Evolutionary conservation across 2,329 filamentous ascomycete genomes (phyloP).

Genomic region (Leptodontidium sp.): DNA sequence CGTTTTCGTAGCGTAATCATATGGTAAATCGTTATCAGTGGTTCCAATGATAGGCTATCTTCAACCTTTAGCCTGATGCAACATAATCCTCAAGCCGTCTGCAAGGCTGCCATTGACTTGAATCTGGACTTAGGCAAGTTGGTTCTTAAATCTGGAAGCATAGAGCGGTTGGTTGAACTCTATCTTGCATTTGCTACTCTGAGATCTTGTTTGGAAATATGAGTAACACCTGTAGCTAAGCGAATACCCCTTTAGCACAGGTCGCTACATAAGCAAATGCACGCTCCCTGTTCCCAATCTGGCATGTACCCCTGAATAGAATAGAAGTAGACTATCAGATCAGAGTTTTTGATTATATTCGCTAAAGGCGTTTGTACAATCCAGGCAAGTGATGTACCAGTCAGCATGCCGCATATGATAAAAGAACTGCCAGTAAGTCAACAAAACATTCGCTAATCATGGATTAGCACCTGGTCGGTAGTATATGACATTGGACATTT

Average conservation of each 20-base stretch:
- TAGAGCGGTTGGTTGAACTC: not conserved
- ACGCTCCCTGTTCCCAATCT: no score
- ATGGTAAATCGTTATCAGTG: slow-evolving; percentile 25
- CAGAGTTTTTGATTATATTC: no score
- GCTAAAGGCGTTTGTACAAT: no score
- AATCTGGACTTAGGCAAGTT: not conserved
- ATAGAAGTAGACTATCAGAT: no score
- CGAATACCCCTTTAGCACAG: not conserved
- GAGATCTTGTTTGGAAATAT: not conserved
- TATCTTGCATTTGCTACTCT: not conserved
- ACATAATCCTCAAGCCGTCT: not conserved
- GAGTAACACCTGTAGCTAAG: not conserved
- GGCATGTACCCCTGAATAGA: no score
- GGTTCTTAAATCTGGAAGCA: not conserved
- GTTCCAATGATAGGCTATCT: slow-evolving; percentile 6
- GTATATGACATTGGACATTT: no score
- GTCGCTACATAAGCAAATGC: no score
- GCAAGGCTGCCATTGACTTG: not conserved
- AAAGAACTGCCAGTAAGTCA: no score
- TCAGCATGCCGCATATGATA: no score
- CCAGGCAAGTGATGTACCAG: no score
- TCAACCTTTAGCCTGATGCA: not conserved
- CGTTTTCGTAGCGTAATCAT: slow-evolving; percentile 39
- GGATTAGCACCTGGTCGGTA: no score
- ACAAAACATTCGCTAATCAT: no score